Conservation (phyloP, 1,284 basidiomycete species). For the Flammula alnicola region DNA sequence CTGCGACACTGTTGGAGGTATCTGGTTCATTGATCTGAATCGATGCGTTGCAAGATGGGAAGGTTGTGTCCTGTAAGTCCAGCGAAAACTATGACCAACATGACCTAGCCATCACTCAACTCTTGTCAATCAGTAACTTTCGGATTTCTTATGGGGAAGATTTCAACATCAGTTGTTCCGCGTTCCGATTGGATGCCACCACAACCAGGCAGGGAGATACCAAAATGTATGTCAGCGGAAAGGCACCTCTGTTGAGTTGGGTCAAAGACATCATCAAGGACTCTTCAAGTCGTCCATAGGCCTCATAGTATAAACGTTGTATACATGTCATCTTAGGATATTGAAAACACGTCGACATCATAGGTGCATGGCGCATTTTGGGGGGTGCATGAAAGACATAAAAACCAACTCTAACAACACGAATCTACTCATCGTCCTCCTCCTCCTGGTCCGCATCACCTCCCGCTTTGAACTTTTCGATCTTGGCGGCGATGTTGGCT, state of each 20-base stretch:
- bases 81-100: no score
- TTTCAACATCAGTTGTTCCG: slow-evolving; percentile 57
- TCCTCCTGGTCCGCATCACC: slow-evolving; percentile 56
- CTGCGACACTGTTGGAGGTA: slow-evolving; percentile 59
- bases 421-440: slow-evolving; percentile 62
- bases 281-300: slow-evolving; percentile 9
- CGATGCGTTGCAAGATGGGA: slow-evolving; percentile 81
- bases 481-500: slow-evolving; percentile 80
- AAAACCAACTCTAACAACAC: slow-evolving; percentile 14
- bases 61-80: slow-evolving; percentile 69
- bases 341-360: background rate
- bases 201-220: slow-evolving; percentile 43
- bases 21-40: slow-evolving; percentile 78
- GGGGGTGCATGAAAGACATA: slow-evolving; percentile 13
- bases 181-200: slow-evolving; percentile 52
- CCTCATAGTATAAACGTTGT: background rate
- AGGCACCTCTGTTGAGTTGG: slow-evolving; percentile 52
- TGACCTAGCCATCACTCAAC: background rate
- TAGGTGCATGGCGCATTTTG: slow-evolving; percentile 13
- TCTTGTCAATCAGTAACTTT: slow-evolving; percentile 57
- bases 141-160: slow-evolving; percentile 55
- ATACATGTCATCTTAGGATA: background rate
- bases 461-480: slow-evolving; percentile 81
- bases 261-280: slow-evolving; percentile 46
- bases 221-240: slow-evolving; percentile 43